phyloP scores from a whole-genome alignment of 2,329 filamentous ascomycete genomes.

The Emmonsiellopsis sp. region DNA sequence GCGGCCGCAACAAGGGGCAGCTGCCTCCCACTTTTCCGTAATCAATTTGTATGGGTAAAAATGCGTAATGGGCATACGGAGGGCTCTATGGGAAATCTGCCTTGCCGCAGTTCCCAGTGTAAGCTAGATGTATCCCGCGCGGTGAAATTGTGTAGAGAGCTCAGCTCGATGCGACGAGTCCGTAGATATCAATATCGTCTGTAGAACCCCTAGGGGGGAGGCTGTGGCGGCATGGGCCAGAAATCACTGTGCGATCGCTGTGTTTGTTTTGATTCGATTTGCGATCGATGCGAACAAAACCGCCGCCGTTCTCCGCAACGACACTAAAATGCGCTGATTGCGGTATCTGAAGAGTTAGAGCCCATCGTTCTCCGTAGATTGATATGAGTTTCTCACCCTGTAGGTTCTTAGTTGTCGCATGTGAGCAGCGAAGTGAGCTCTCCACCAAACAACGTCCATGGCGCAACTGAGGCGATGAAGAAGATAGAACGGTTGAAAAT shows the following conservation, averaged over 20 bases:
- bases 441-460: not conserved
- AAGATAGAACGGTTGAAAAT: not conserved
- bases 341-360: not conserved
- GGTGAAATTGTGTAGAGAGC: not conserved
- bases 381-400: not conserved
- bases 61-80: not conserved
- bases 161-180: slow-evolving; percentile 2
- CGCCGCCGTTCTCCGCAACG: not conserved
- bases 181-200: slow-evolving; percentile 3
- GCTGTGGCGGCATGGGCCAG: not conserved
- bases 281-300: not conserved
- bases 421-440: not conserved
- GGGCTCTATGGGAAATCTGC: not conserved
- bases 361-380: not conserved
- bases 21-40: slow-evolving; percentile 8
- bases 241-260: not conserved
- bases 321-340: not conserved
- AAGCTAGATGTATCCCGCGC: slow-evolving; percentile 4
- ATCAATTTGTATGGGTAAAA: slow-evolving; percentile 1
- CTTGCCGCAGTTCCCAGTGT: slow-evolving; percentile 2
- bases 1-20: slow-evolving; percentile 3
- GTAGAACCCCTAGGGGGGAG: not conserved
- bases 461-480: not conserved
- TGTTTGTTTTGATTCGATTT: not conserved
- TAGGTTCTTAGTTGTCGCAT: not conserved